Percentiles rank a stretch among this genome's conserved stretches.
phyloP scores from a whole-genome alignment of 2,329 filamentous ascomycete species.

The Alternaria triticimaculans region DNA sequence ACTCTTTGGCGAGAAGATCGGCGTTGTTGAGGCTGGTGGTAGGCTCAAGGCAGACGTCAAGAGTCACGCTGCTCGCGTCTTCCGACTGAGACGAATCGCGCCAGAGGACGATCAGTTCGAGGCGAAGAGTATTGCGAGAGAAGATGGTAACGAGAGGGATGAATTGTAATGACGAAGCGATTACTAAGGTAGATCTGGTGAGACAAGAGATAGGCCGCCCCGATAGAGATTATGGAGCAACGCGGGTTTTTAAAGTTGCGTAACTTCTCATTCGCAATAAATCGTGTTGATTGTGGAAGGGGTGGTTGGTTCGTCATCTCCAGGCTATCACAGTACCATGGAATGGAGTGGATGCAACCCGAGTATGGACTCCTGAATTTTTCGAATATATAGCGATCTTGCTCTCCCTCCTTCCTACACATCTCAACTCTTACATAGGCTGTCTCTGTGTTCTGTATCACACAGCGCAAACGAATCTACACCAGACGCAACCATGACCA shows the following conservation, averaged over 20 bases:
- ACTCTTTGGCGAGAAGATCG: conserved; percentile 33
- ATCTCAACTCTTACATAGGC: background rate
- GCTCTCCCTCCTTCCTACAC: background rate
- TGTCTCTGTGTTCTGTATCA: background rate
- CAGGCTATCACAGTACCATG: background rate
- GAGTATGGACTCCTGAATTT: background rate
- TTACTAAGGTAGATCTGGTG: background rate
- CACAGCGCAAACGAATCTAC: background rate
- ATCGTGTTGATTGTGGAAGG: background rate
- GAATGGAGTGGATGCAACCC: background rate
- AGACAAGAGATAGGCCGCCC: background rate
- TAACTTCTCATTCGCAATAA: background rate
- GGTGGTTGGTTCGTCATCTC: background rate
- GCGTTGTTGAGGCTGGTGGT: conserved; percentile 28
- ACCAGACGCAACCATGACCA: background rate
- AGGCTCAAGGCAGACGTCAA: conserved; percentile 23
- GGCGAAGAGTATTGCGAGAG: conserved; percentile 29
- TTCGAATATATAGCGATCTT: background rate
- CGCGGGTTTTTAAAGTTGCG: too few relatives aligned
- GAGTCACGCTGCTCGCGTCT: conserved; percentile 30
- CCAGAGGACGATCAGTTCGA: conserved; percentile 30
- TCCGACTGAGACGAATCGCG: conserved; percentile 23
- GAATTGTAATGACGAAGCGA: conserved; percentile 15
- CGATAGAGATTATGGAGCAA: too few relatives aligned
- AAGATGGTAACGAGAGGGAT: conserved; percentile 16